Evolutionary conservation across 768 basidiomycete species (phyloP).

Genomic region (Suillus fuscotomentosus): DNA sequence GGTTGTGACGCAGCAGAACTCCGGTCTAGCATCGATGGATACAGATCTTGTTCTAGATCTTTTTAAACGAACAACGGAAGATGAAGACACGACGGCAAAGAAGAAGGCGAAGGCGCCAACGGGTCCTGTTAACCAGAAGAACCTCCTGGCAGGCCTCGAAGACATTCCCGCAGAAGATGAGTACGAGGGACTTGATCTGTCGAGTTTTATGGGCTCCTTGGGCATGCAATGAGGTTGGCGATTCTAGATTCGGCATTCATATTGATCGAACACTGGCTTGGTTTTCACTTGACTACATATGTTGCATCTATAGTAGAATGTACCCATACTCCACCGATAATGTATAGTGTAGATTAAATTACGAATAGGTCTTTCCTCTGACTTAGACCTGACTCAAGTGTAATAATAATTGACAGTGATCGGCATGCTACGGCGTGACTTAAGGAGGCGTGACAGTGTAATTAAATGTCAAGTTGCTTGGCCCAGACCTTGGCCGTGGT

Average conservation of each 20-base stretch:
- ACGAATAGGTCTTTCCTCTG: neutral
- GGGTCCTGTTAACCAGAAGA: conserved; percentile 73
- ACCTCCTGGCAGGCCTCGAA: conserved; percentile 84
- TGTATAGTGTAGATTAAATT: conserved; percentile 31
- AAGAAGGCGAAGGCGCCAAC: conserved; percentile 48
- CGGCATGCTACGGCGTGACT: neutral
- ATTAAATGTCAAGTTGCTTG: neutral
- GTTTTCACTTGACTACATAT: conserved; percentile 22
- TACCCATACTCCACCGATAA: conserved; percentile 32
- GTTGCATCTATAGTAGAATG: conserved; percentile 34
- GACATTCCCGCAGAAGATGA: conserved; percentile 92
- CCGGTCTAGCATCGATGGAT: conserved; percentile 92
- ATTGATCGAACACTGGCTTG: conserved; percentile 13
- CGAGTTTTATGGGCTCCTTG: conserved; percentile 86
- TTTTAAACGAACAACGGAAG: conserved; percentile 75
- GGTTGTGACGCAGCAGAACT: conserved; percentile 96
- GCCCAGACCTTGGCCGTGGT: no score
- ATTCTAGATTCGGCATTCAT: conserved; percentile 13
- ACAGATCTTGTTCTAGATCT: conserved; percentile 96
- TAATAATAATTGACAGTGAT: neutral
- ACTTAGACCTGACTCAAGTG: neutral
- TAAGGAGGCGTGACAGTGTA: neutral
- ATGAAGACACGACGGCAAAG: conserved; percentile 64
- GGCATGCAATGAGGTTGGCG: conserved; percentile 39
- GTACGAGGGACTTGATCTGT: conserved; percentile 83